Evolutionary conservation across 1,284 basidiomycete genomes (phyloP), one percentile per base, ranked within the genome.

Genomic region (Singerocomus inundabilis): DNA sequence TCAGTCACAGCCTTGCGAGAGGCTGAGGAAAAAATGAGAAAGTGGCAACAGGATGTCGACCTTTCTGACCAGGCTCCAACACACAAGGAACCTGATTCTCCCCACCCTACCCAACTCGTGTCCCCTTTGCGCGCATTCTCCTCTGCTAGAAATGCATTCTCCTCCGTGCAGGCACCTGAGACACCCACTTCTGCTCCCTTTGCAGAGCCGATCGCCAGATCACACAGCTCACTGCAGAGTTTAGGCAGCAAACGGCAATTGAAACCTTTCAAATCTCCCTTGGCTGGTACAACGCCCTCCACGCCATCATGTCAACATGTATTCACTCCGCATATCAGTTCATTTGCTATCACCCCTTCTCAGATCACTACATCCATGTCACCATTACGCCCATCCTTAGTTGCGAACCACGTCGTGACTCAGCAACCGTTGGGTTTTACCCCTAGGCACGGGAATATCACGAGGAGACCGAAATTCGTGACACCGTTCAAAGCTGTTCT

Each of bases 401-500:
- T 51, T 32, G 50, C 30, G 26, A 68, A 63, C 32, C 41, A 48
- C 1, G 28, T 16, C 26, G 9, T 37, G 8, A 38, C 39, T 30
- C 60, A 57, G 47, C 54, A 48, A 48, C 42, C 53, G 2, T 47
- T 72, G 11, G 72, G 71, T 0, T 61, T 72, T 24, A 73, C 72
- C 1, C 69, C 70, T 10, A 63, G 64, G 11, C 54, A 59, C 18
- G 48, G 36, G 21, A 49, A 56, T 46, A 45, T 40, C 46, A 61
- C 58, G 58, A 68, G 51, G 46, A 72, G 64, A 46, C 71, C 72
- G 41, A 74, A 69, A 44, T 91, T 91, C 57, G 65, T 76, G 2
- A 88, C 86, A 0, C 88, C 88, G 0, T 90, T 90, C 68, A 91
- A 88, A 63, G 52, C 68, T 6, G 79, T 77, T 3, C 72, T 80